These are phyloP conservation scores for Ceratocystis ficicola DNA, from an alignment of 2,329 filamentous ascomycete genomes.

Conservation along the genomic window DNA sequence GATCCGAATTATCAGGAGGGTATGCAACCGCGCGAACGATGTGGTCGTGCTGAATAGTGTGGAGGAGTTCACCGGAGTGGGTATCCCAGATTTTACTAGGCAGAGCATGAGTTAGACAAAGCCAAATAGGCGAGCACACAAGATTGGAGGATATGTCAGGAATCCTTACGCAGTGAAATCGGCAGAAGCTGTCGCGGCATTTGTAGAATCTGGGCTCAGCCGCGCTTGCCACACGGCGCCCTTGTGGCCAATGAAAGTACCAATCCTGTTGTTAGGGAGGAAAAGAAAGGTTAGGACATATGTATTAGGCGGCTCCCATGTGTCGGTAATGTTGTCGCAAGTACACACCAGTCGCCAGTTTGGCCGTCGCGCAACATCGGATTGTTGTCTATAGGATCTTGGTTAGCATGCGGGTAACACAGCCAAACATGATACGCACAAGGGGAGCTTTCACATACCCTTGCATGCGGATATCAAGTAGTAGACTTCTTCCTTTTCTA, in stretches of 20 bases:
- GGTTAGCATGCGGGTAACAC: background rate
- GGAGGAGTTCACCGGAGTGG: slow-evolving; percentile 77
- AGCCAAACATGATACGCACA: slow-evolving; percentile 20
- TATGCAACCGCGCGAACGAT: slow-evolving; percentile 93
- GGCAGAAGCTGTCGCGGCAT: slow-evolving; percentile 85
- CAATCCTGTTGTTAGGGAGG: slow-evolving; percentile 55
- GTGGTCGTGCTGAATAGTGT: slow-evolving; percentile 81
- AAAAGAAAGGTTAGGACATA: background rate
- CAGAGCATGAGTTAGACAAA: slow-evolving; percentile 27
- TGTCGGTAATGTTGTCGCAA: background rate
- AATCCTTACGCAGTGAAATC: slow-evolving; percentile 77
- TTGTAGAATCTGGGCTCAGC: slow-evolving; percentile 73
- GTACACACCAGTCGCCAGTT: slow-evolving; percentile 73
- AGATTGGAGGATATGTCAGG: background rate
- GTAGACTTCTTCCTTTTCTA: slow-evolving; percentile 72
- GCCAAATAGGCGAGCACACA: background rate
- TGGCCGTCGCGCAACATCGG: slow-evolving; percentile 95
- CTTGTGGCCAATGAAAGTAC: slow-evolving; percentile 96
- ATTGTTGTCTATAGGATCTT: slow-evolving; percentile 61
- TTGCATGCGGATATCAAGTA: slow-evolving; percentile 92
- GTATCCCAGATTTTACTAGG: slow-evolving; percentile 91
- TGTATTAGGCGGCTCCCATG: background rate
- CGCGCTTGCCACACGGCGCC: slow-evolving; percentile 95
- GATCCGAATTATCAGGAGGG: slow-evolving; percentile 64
- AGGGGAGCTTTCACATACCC: slow-evolving; percentile 38